Evolutionary conservation across 495 filamentous ascomycete species (phyloP), one percentile per base, ranked within the genome.

Genomic region (Aspergillus kassunensis): DNA sequence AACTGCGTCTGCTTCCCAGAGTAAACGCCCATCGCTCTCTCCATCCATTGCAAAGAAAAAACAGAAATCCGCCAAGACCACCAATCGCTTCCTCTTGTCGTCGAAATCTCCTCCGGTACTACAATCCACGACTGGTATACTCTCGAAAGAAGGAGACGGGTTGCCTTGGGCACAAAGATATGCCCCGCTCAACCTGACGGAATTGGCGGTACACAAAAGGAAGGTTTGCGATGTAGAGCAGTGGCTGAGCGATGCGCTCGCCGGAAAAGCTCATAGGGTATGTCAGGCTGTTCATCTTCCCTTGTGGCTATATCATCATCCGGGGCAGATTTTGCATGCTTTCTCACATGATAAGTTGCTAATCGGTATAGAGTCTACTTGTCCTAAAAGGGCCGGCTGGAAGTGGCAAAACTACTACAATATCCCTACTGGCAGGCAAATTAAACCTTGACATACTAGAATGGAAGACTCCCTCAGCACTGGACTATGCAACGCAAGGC

Each of bases 321-420:
- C 11, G 1, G 21, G 7, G 25, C 9, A 25, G 12, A 42, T n/a
- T n/a, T n/a, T n/a, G n/a, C n/a, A n/a, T n/a, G n/a, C n/a, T n/a
- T n/a, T 43, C n/a, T 29, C 15, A 9, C 5, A 20, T 34, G 23
- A 55, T 67, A 34, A 68, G 12, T 27, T 34, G 23, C 56, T 67
- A 34, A 68, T 44, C n/a, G 37, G 31, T 31, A 12, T 72, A 92
- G 76, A 80, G 85, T 63, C 62, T 97, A 31, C 77, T 97, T 34
- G 73, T 97, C 29, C 69, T 99, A 11, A 95, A 89, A 62, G 95
- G 95, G 12, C 82, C 89, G n/a, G 91, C 95, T 16, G 95, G 95
- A 10, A 84, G 85, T 20, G 95, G 91, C 7, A 99, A 99, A 67
- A 96, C 92, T 1, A 87, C 90, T 7, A 92, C 92, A 0, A 61